Conservation (phyloP, 1,284 basidiomycete species). For the Leccinum solheimii region DNA sequence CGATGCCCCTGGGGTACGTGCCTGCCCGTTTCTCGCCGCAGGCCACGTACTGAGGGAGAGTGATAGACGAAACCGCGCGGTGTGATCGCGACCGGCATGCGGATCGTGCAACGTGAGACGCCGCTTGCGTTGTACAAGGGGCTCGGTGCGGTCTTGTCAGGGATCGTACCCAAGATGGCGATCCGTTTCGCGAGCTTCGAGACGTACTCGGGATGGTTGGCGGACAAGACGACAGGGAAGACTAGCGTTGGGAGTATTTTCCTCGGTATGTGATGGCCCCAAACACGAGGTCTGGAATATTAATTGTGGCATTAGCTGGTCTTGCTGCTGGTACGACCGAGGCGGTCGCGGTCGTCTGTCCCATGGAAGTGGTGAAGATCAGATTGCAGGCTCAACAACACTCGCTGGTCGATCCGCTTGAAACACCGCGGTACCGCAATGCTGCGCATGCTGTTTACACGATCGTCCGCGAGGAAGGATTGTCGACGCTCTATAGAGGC, state of each 20-base stretch:
- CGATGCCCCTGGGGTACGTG: slow-evolving; percentile 73
- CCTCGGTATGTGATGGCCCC: slow-evolving; percentile 50
- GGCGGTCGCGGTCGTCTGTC: slow-evolving; percentile 92
- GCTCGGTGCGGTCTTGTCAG: slow-evolving; percentile 94
- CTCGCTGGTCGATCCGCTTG: slow-evolving; percentile 94
- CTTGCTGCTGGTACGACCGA: slow-evolving; percentile 94
- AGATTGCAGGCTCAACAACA: slow-evolving; percentile 97
- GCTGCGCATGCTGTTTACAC: slow-evolving; percentile 96
- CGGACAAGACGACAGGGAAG: slow-evolving; percentile 74
- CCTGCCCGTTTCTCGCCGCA: slow-evolving; percentile 55
- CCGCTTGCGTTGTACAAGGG: slow-evolving; percentile 98
- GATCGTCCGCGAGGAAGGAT: slow-evolving; percentile 92
- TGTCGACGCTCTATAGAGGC: slow-evolving; percentile 86
- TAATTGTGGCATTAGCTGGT: slow-evolving; percentile 59
- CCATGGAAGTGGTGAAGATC: slow-evolving; percentile 99
- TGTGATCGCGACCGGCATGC: slow-evolving; percentile 89
- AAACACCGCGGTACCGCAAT: slow-evolving; percentile 93
- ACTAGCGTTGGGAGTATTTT: slow-evolving; percentile 79
- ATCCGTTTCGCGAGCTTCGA: slow-evolving; percentile 99
- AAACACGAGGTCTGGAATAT: background rate
- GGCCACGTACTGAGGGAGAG: slow-evolving; percentile 35
- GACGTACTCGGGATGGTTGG: slow-evolving; percentile 85
- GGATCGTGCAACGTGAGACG: slow-evolving; percentile 91
- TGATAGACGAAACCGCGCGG: slow-evolving; percentile 86
- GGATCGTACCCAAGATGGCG: slow-evolving; percentile 99